A percentile compares a stretch with the other conserved stretches of the same genome.
These are phyloP conservation scores for Penicillium pancosmium DNA, from an alignment of 495 filamentous ascomycete species.

Conservation along the genomic window DNA sequence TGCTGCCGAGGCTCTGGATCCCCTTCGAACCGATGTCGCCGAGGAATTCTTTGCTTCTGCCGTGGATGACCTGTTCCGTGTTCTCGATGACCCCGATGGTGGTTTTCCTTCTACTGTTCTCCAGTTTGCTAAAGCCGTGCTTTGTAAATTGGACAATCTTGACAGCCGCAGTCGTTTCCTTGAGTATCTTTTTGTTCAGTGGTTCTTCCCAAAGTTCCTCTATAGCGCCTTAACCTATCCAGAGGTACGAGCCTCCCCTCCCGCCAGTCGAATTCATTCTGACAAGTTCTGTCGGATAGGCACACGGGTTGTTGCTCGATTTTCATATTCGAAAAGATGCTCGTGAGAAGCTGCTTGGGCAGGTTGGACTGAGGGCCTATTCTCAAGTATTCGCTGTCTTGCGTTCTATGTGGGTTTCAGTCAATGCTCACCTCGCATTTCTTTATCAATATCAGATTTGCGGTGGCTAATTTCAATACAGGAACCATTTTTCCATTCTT, in stretches of 20 bases:
- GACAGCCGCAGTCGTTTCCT: conserved; percentile 71
- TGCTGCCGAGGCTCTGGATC: conserved; percentile 57
- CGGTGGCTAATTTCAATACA: conserved; percentile 14
- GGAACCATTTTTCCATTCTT: conserved; percentile 43
- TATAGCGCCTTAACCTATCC: conserved; percentile 84
- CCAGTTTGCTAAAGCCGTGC: conserved; percentile 78
- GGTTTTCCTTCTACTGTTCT: conserved; percentile 84
- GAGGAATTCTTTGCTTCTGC: conserved; percentile 90
- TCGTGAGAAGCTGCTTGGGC: conserved; percentile 82
- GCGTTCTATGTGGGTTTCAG: conserved; percentile 48
- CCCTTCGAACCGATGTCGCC: conserved; percentile 72
- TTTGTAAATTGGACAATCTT: conserved; percentile 71
- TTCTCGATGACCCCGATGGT: conserved; percentile 75
- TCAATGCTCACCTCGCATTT: neutral
- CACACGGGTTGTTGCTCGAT: conserved; percentile 83
- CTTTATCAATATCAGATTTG: neutral
- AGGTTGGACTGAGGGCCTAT: conserved; percentile 76
- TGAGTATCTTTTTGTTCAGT: conserved; percentile 82
- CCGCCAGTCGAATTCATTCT: conserved; percentile 7
- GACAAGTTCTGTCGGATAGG: conserved; percentile 45
- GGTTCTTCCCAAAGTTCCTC: conserved; percentile 88
- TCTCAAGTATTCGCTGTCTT: conserved; percentile 63
- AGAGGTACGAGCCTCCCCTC: conserved; percentile 59
- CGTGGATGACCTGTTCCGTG: conserved; percentile 77
- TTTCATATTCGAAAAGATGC: conserved; percentile 91